These are phyloP conservation scores for Endothia cerciana DNA, from an alignment of 2,329 filamentous ascomycete species.

Conservation along the genomic window DNA sequence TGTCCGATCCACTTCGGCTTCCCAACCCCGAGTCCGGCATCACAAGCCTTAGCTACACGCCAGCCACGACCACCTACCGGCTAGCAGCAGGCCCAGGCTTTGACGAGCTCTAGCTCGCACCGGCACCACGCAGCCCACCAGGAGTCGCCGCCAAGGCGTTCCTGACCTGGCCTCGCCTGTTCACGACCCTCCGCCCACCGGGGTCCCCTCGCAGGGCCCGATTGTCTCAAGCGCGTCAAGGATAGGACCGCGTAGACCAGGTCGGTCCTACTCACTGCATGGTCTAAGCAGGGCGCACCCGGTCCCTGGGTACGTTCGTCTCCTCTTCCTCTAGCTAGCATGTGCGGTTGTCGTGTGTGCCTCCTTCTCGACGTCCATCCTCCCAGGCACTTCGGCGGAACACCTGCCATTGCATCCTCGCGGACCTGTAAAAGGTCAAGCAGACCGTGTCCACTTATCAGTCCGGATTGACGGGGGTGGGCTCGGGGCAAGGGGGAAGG, in stretches of 20 bases:
- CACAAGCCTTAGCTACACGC: no score
- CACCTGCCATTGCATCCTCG: no score
- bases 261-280: neutral
- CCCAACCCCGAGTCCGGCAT: no score
- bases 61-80: neutral
- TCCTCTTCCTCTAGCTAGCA: neutral
- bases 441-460: no score
- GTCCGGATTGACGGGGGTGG: no score
- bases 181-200: neutral
- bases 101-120: neutral
- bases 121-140: neutral
- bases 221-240: neutral
- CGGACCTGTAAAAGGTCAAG: no score
- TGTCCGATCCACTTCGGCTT: no score
- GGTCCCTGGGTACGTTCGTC: neutral
- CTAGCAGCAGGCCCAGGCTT: neutral
- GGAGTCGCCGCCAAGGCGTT: neutral
- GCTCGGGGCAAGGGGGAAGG: neutral
- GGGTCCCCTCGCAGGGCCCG: neutral
- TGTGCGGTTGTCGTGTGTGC: neutral
- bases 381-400: no score
- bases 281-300: neutral
- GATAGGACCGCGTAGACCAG: neutral
- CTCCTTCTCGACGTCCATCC: neutral
- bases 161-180: neutral